phyloP scores from a whole-genome alignment of 2,329 filamentous ascomycete species.

The Claviceps sp. region DNA sequence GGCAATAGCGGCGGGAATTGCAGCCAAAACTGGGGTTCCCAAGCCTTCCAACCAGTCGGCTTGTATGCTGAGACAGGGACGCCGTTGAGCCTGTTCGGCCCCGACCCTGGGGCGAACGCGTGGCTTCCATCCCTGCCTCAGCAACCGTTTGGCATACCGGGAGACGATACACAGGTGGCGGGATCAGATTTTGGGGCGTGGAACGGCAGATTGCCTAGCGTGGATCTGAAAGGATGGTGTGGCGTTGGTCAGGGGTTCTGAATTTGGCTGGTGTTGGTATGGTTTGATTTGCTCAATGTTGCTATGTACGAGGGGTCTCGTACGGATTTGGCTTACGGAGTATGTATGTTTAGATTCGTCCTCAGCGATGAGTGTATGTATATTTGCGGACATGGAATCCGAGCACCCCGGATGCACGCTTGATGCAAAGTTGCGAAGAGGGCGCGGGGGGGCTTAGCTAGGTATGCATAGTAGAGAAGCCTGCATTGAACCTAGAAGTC shows the following conservation, averaged over 20 bases:
- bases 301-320: neutral
- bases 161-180: conserved; percentile 1
- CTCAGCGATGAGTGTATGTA: neutral
- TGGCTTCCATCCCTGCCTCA: neutral
- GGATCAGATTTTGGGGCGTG: neutral
- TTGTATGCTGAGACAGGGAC: neutral
- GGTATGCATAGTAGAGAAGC: no score
- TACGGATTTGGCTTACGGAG: no score
- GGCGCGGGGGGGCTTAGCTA: no score
- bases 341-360: no score
- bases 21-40: neutral
- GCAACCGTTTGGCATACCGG: neutral
- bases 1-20: neutral
- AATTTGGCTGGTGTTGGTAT: neutral
- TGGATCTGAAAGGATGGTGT: neutral
- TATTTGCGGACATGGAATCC: neutral
- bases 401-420: no score
- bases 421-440: no score
- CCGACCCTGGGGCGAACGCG: neutral
- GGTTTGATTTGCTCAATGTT: conserved; percentile 1
- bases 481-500: no score
- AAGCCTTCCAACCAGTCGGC: neutral
- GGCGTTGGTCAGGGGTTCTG: neutral
- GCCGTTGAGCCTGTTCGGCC: neutral
- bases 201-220: neutral